Percentiles rank a stretch among this genome's conserved stretches.
phyloP scores from a whole-genome alignment of 441 rosid species.

The Bruguiera hainesii region DNA sequence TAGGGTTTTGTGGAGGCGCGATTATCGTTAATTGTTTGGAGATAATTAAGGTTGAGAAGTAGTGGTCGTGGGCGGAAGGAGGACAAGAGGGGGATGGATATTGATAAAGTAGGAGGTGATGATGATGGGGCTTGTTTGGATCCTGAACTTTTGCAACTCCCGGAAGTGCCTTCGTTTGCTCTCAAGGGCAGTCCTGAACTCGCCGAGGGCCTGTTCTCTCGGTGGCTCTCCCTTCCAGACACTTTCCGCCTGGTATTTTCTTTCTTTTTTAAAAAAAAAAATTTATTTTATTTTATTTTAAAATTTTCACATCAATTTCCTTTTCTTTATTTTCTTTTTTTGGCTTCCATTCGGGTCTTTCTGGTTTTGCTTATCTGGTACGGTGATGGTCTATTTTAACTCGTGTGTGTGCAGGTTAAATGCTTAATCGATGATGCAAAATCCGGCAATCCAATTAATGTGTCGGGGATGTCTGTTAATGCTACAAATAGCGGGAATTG shows the following conservation, averaged over 20 bases:
- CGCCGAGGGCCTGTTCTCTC: slow-evolving; percentile 61
- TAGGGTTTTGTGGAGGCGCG: too few species aligned
- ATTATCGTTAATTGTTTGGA: too few species aligned
- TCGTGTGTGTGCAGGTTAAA: slow-evolving; percentile 42
- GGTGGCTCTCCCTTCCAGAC: slow-evolving; percentile 85
- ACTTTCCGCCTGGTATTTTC: slow-evolving; percentile 53
- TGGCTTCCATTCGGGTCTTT: neutral
- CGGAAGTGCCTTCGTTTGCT: slow-evolving; percentile 54
- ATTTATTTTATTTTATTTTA: neutral
- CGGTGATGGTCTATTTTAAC: slow-evolving; percentile 1
- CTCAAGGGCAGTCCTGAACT: slow-evolving; percentile 51
- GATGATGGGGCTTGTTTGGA: slow-evolving; percentile 48
- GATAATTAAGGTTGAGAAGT: neutral
- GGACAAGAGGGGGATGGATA: slow-evolving; percentile 32
- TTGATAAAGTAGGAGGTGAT: slow-evolving; percentile 34
- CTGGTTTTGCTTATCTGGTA: slow-evolving; percentile 4
- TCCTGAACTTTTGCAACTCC: slow-evolving; percentile 69
- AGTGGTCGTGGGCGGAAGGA: too few species aligned
- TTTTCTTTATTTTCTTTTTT: neutral
- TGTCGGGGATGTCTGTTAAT: slow-evolving; percentile 43
- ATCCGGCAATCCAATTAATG: slow-evolving; percentile 57
- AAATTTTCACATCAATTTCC: neutral
- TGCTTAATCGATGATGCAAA: slow-evolving; percentile 72
- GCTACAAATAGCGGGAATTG: slow-evolving; percentile 37
- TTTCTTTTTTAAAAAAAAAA: too few species aligned